Evolutionary conservation across 2,329 filamentous ascomycete genomes (phyloP), one percentile per base, ranked within the genome.

Genomic region (Hymenoscyphus linearis): DNA sequence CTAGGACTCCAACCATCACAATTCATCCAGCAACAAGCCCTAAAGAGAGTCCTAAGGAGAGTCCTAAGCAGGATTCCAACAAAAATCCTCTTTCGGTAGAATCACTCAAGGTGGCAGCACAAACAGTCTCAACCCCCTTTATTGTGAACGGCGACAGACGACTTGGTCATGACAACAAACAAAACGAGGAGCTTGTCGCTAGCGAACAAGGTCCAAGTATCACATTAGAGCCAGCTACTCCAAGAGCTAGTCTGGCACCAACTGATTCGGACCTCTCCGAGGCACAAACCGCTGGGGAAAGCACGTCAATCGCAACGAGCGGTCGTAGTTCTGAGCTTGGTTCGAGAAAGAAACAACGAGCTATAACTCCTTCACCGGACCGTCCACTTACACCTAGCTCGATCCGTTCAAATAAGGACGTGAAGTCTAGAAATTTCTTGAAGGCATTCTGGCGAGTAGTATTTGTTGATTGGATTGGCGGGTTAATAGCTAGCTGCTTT

Each of bases 381-480:
- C 61, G 70, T 62, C 65, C 69, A 22, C 56, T 66, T 18, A 72
- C 70, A n/a, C 69, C 70, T 12, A 67, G 44, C 18, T 71, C 71
- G 1, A 64, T 71, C 40, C 67, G 66, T 54, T 70, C 70, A 13
- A 55, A 62, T 22, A 65, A 68, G 47, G 67, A 68, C 36, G 60
- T 59, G n/a, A 67, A 68, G 57, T 64, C 64, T 4, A 63, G 61
- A 53, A 70, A 67, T 56, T 66, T 71, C 52, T 47, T 74, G 52
- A 69, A 69, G 57, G 68, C 65, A 27, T 72, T 74, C 65, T 74
- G 69, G 65, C 67, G 68, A 58, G 62, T 72, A 18, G 64, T 74
- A 18, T 72, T 74, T 55, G 68, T 74, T 26, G 70, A 72, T 35
- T 75, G 73, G 73, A 71, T 75, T 54, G 73, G 74, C 50, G 72